Evolutionary conservation across 768 basidiomycete genomes (phyloP).

Genomic region (Sporobolomyces roseus): DNA sequence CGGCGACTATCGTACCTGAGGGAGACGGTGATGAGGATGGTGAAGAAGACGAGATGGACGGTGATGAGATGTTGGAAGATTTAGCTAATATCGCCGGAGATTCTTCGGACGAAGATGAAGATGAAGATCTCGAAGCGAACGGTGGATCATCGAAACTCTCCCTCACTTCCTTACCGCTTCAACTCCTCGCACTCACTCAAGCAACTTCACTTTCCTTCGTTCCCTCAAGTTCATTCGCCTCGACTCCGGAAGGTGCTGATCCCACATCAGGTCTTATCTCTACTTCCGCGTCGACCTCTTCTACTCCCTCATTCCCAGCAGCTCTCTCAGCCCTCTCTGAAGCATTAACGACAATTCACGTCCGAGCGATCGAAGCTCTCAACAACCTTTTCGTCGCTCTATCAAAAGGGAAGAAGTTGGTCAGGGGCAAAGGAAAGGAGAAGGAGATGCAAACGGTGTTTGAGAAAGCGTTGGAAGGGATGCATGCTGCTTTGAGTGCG

Average conservation of each 20-base stretch:
- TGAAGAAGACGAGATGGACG: conserved; percentile 42
- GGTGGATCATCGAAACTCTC: conserved; percentile 9
- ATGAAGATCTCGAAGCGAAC: conserved; percentile 4
- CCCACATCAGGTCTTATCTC: conserved; percentile 24
- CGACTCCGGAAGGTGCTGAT: conserved; percentile 6
- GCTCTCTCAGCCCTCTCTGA: conserved; percentile 26
- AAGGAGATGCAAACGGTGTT: conserved; percentile 31
- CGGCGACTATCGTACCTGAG: not conserved
- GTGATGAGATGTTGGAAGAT: conserved; percentile 44
- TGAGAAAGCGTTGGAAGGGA: conserved; percentile 17
- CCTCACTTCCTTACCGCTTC: conserved; percentile 45
- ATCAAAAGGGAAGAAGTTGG: conserved; percentile 36
- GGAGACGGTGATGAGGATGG: conserved; percentile 3
- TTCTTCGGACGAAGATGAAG: conserved; percentile 38
- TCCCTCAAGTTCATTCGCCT: conserved; percentile 23
- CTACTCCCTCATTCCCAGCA: conserved; percentile 1
- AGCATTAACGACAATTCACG: conserved; percentile 49
- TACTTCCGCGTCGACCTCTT: conserved; percentile 11
- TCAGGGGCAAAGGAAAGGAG: conserved; percentile 1
- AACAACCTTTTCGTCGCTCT: conserved; percentile 53
- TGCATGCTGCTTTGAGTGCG: conserved; percentile 18
- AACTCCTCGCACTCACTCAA: conserved; percentile 45
- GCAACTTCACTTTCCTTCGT: conserved; percentile 49
- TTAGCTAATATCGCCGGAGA: conserved; percentile 39
- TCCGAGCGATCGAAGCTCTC: conserved; percentile 52